Evolutionary conservation across 208 protist species (phyloP).

Genomic region (Leishmania aethiopica): DNA sequence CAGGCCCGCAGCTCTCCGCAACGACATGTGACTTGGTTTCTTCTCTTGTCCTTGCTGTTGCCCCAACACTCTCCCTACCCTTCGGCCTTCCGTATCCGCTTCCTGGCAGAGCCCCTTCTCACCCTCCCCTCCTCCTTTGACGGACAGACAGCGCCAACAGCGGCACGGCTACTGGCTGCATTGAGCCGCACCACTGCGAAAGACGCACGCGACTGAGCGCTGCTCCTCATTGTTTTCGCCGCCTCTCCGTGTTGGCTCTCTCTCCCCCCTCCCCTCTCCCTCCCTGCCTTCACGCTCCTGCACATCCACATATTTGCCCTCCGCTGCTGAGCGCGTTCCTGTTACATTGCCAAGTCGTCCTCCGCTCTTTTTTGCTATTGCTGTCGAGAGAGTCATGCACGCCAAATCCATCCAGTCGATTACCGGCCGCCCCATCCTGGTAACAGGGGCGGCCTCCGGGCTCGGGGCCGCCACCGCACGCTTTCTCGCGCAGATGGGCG

Average conservation of each 20-base stretch:
- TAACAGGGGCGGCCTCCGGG: slow-evolving; percentile 53
- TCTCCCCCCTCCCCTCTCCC: not conserved
- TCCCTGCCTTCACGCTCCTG: not conserved
- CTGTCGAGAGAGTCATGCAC: slow-evolving; percentile 5
- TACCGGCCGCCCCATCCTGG: slow-evolving; percentile 37
- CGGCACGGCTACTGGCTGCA: not conserved
- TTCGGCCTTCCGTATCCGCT: not conserved
- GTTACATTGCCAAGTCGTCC: not conserved
- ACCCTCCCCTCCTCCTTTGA: too few relatives aligned
- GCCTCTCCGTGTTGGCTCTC: not conserved
- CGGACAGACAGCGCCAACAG: not conserved
- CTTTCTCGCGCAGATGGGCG: slow-evolving; percentile 39
- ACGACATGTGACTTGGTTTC: not conserved
- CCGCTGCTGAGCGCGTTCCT: not conserved
- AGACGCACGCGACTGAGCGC: not conserved
- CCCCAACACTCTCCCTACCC: not conserved
- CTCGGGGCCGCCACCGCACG: slow-evolving; percentile 47
- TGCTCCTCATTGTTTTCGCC: not conserved
- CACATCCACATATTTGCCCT: not conserved
- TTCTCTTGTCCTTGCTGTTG: not conserved
- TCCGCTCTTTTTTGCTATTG: not conserved
- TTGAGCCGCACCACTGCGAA: not conserved
- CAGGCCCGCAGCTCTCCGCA: not conserved
- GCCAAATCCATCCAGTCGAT: slow-evolving; percentile 28
- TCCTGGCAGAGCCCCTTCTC: not conserved